Conservation (phyloP, 371 early-diverging fungal species). For the Rhizopus sp. region DNA sequence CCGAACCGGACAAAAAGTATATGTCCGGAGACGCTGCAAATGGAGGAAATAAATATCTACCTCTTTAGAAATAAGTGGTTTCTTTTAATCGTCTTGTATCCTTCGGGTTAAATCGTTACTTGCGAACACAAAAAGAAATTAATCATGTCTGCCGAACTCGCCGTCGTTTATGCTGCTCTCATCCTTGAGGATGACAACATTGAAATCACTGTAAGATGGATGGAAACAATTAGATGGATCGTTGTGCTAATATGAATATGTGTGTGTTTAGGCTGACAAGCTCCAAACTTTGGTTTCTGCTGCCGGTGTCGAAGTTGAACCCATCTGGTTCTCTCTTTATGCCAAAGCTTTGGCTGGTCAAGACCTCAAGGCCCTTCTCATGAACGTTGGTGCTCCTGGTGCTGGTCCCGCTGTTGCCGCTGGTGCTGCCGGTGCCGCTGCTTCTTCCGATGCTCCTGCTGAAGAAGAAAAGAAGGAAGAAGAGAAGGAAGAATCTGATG, state of each 20-base stretch:
- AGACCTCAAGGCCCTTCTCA: slow-evolving; percentile 87
- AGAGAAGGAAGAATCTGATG: slow-evolving; percentile 90
- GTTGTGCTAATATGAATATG: neutral
- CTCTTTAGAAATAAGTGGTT: slow-evolving; percentile 1
- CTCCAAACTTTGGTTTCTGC: slow-evolving; percentile 88
- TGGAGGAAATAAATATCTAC: neutral
- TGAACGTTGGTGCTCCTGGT: slow-evolving; percentile 84
- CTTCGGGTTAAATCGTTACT: slow-evolving; percentile 44
- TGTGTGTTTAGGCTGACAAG: slow-evolving; percentile 84
- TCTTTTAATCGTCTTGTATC: slow-evolving; percentile 42
- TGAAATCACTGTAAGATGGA: slow-evolving; percentile 89
- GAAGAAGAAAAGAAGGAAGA: slow-evolving; percentile 64
- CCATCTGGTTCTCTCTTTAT: slow-evolving; percentile 95
- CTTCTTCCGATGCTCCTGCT: slow-evolving; percentile 57
- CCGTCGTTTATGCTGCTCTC: slow-evolving; percentile 96
- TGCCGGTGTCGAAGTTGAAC: slow-evolving; percentile 92
- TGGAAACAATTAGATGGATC: neutral
- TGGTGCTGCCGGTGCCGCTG: slow-evolving; percentile 54
- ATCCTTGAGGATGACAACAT: slow-evolving; percentile 97
- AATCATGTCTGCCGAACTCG: slow-evolving; percentile 78
- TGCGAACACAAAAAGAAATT: slow-evolving; percentile 26
- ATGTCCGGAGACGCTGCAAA: no score
- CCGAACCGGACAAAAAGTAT: neutral
- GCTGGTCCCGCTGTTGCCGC: slow-evolving; percentile 63
- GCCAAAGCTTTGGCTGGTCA: slow-evolving; percentile 98